phyloP scores from a whole-genome alignment of 768 basidiomycete species.

The Lactifluus pinguis region DNA sequence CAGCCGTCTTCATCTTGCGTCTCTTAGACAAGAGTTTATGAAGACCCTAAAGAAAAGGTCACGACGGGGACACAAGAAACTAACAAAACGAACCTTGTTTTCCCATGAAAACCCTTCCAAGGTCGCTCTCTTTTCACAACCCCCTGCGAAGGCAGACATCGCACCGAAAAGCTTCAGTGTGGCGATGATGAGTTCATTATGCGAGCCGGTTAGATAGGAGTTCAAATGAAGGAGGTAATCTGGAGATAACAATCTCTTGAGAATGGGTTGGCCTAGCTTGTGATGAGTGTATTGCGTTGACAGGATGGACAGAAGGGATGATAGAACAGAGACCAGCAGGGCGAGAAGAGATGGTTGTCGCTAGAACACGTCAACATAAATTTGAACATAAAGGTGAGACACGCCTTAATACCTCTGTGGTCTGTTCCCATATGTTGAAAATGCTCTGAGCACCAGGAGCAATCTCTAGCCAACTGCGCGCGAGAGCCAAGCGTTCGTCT shows the following conservation, averaged over 20 bases:
- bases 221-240: slow-evolving; percentile 49
- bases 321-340: slow-evolving; percentile 43
- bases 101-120: slow-evolving; percentile 75
- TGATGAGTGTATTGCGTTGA: slow-evolving; percentile 66
- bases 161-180: slow-evolving; percentile 55
- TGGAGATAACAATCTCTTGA: slow-evolving; percentile 50
- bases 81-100: slow-evolving; percentile 42
- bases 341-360: slow-evolving; percentile 37
- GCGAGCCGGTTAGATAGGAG: slow-evolving; percentile 49
- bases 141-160: slow-evolving; percentile 56
- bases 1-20: slow-evolving; percentile 42
- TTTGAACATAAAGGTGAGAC: background rate
- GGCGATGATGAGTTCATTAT: slow-evolving; percentile 58
- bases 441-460: slow-evolving; percentile 50
- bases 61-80: background rate
- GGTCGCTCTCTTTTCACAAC: slow-evolving; percentile 51
- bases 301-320: slow-evolving; percentile 51
- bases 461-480: slow-evolving; percentile 52
- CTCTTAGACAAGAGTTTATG: slow-evolving; percentile 65
- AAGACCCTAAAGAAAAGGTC: slow-evolving; percentile 37
- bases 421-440: slow-evolving; percentile 52
- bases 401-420: slow-evolving; percentile 37
- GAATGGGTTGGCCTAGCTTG: slow-evolving; percentile 47
- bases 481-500: slow-evolving; percentile 53
- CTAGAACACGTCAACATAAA: slow-evolving; percentile 23